Evolutionary conservation across 176 grass and related monocot species (phyloP).

Genomic region (Hsuehochloa calcarea): DNA sequence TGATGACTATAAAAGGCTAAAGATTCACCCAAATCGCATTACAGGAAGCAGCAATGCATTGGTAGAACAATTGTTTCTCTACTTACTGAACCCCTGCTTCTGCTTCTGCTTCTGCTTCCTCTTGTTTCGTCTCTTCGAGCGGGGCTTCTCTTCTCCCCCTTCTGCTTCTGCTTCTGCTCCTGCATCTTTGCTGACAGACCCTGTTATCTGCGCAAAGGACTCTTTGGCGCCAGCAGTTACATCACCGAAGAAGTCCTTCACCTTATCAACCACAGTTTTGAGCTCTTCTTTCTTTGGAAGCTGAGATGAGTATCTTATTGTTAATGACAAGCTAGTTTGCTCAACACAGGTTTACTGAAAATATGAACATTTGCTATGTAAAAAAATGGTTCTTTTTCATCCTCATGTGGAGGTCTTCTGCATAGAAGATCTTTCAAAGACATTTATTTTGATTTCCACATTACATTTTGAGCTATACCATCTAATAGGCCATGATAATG

Average conservation of each 20-base stretch:
- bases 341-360: not conserved
- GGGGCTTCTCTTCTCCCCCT: conserved; percentile 13
- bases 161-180: conserved; percentile 61
- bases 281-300: conserved; percentile 89
- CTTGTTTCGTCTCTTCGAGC: conserved; percentile 44
- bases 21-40: not conserved
- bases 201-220: conserved; percentile 91
- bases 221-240: conserved; percentile 70
- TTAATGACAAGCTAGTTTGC: not conserved
- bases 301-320: conserved; percentile 45
- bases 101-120: conserved; percentile 40
- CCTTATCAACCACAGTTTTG: conserved; percentile 86
- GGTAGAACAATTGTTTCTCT: not conserved
- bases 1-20: not conserved
- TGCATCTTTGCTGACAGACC: conserved; percentile 50
- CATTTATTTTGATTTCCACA: not conserved
- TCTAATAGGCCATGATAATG: conserved; percentile 1
- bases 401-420: not conserved
- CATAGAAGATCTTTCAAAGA: not conserved
- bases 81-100: conserved; percentile 54
- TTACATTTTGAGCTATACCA: not conserved
- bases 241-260: conserved; percentile 86
- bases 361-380: not conserved
- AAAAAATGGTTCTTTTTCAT: not conserved
- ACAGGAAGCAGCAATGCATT: not conserved